These are phyloP conservation scores for Aurifilum marmelostoma DNA, from an alignment of 2,329 filamentous ascomycete genomes.

Conservation along the genomic window DNA sequence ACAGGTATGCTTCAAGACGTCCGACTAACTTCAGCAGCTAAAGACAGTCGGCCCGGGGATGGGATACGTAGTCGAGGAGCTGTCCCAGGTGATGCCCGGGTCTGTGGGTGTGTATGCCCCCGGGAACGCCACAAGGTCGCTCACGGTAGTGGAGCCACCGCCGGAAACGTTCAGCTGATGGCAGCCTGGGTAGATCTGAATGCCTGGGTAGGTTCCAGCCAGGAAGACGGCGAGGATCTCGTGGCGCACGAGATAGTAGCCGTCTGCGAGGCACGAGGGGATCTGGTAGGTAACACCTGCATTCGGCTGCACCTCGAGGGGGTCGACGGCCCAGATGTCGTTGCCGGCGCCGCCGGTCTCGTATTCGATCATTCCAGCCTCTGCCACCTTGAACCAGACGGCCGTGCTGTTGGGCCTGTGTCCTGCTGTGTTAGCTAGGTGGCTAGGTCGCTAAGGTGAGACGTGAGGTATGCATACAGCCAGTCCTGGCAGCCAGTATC, in stretches of 20 bases:
- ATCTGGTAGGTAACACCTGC: slow-evolving; percentile 55
- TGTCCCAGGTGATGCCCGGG: slow-evolving; percentile 55
- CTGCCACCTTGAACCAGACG: slow-evolving; percentile 61
- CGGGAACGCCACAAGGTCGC: slow-evolving; percentile 53
- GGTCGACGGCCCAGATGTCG: slow-evolving; percentile 50
- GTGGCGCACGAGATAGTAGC: slow-evolving; percentile 62
- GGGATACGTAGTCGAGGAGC: slow-evolving; percentile 50
- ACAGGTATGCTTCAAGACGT: too few relatives aligned
- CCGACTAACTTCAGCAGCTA: background rate
- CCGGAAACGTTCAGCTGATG: slow-evolving; percentile 60
- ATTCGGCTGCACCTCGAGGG: slow-evolving; percentile 49
- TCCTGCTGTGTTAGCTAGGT: slow-evolving; percentile 23
- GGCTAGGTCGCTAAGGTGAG: background rate
- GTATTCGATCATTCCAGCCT: slow-evolving; percentile 41
- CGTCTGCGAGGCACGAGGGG: slow-evolving; percentile 53
- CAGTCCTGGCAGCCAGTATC: slow-evolving; percentile 54
- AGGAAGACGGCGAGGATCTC: slow-evolving; percentile 60
- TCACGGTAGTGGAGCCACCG: slow-evolving; percentile 47
- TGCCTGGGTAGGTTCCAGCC: slow-evolving; percentile 52
- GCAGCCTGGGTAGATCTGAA: slow-evolving; percentile 61
- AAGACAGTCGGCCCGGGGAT: slow-evolving; percentile 51
- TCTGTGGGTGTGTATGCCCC: slow-evolving; percentile 56
- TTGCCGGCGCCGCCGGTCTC: slow-evolving; percentile 48
- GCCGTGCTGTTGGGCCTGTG: slow-evolving; percentile 34
- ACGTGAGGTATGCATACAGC: slow-evolving; percentile 39